phyloP scores from a whole-genome alignment of 2,329 filamentous ascomycete genomes.

The Ceratocystis cubensis region DNA sequence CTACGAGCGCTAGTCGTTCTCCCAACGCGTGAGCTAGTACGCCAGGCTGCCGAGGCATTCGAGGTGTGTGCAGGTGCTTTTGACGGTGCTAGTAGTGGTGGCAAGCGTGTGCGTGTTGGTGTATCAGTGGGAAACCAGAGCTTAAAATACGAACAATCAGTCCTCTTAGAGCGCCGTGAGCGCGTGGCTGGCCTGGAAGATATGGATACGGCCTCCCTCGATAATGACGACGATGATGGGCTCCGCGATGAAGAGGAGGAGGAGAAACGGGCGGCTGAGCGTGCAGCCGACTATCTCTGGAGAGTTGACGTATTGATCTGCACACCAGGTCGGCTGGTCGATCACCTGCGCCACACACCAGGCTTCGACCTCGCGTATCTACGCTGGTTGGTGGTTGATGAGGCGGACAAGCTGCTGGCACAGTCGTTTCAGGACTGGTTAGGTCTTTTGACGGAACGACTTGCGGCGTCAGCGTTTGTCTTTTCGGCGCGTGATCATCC shows the following conservation, averaged over 20 bases:
- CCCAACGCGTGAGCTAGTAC: constrained; percentile 80
- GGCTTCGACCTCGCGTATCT: constrained; percentile 69
- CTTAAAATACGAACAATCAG: constrained; percentile 50
- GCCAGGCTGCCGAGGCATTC: constrained; percentile 68
- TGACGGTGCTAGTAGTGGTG: constrained; percentile 30
- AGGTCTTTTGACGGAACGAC: constrained; percentile 52
- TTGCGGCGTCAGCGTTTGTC: constrained; percentile 26
- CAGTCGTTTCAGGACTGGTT: constrained; percentile 93
- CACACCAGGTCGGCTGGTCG: constrained; percentile 82
- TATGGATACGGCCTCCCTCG: no score
- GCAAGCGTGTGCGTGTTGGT: constrained; percentile 63
- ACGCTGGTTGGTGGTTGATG: constrained; percentile 83
- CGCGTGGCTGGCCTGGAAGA: constrained; percentile 33
- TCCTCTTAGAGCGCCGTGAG: constrained; percentile 35
- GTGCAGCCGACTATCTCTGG: constrained; percentile 53
- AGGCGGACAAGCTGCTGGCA: constrained; percentile 81
- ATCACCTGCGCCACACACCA: constrained; percentile 72
- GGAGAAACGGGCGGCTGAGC: constrained; percentile 39
- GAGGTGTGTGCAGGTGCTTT: constrained; percentile 58
- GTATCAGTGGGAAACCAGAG: constrained; percentile 72
- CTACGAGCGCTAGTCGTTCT: constrained; percentile 74
- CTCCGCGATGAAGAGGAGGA: constrained; percentile 31
- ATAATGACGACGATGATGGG: constrained; percentile 28
- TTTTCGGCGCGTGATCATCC: constrained; percentile 28
- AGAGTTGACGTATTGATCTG: constrained; percentile 81